Conservation (phyloP, 768 basidiomycete genomes). For the Mycena olivaceomarginata region DNA sequence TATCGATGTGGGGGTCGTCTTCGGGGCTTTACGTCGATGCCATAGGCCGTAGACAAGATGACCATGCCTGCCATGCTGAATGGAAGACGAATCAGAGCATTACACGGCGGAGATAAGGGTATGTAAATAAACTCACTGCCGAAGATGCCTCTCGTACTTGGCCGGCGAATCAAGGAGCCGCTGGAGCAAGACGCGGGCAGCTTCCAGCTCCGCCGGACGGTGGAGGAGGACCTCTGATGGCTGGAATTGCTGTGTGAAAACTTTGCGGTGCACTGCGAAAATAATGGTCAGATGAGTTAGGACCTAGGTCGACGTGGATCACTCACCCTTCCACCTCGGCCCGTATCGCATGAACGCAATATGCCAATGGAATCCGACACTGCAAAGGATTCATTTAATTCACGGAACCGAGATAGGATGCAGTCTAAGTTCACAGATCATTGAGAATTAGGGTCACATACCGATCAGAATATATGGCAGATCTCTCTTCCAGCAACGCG, state of each 20-base stretch:
- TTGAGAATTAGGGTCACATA: not conserved
- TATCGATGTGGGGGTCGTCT: conserved; percentile 37
- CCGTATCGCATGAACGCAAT: too few relatives aligned
- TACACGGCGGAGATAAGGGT: too few relatives aligned
- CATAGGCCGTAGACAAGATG: conserved; percentile 35
- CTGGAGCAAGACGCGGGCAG: too few relatives aligned
- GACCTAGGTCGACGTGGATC: too few relatives aligned
- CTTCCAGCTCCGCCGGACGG: not conserved
- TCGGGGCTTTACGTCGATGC: conserved; percentile 32
- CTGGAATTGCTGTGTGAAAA: not conserved
- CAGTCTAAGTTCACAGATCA: too few relatives aligned
- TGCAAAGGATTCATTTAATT: too few relatives aligned
- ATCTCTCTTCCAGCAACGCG: not conserved
- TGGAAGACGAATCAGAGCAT: too few relatives aligned
- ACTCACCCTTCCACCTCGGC: not conserved
- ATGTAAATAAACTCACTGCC: conserved; percentile 32
- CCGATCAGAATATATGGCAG: not conserved
- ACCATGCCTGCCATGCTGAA: conserved; percentile 5
- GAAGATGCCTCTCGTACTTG: conserved; percentile 30
- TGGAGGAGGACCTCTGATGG: not conserved
- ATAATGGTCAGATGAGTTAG: too few relatives aligned
- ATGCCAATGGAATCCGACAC: too few relatives aligned
- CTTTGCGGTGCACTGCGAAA: too few relatives aligned
- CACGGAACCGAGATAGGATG: too few relatives aligned
- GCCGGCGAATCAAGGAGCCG: not conserved